Evolutionary conservation across 2,329 filamentous ascomycete species (phyloP), one percentile per base, ranked within the genome.

Genomic region (Penicillium sp.): DNA sequence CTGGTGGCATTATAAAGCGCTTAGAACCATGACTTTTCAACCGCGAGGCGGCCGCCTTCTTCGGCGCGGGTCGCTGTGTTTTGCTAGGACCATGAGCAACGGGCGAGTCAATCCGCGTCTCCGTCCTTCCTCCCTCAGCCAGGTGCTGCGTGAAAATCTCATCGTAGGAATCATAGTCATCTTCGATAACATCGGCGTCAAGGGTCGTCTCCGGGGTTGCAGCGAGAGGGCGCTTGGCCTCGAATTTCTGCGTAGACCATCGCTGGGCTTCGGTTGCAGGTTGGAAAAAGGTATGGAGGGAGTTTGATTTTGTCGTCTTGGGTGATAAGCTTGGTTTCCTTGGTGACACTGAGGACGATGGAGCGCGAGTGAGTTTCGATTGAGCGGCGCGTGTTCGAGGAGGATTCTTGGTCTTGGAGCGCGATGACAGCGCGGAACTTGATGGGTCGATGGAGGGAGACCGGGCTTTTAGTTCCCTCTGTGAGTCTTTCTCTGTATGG

Each of bases 201-300:
- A 69, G 58, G 31, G 68, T 63, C 28, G 56, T 59, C 34, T 68
- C 64, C 35, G 49, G 34, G 25, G 49, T 53, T 6, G 58, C 34
- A 5, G 62, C 54, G 6, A 65, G 17, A 1, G 63, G 31, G n/a
- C 55, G 63, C 34, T 61, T 57, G 5, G 67, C 61, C 42, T 69
- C 67, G 43, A 69, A 69, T 42, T 70, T 70, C 41, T 62, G 69
- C 14, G 69, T 64, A 12, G 73, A 69, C 75, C 75, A 77, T 72
- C 75, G 70, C 56, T 79, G 73, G 45, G 75, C 72, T 35, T 77
- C 72, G 20, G 68, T 74, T n/a, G 73, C 71, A 37, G 74, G 71
- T 14, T 68, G 68, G 55, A 80, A 80, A 62, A 79, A 79, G n/a
- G 63, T 73, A 43, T 78, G 74, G 14, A 81, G 61, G 1, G 78